Conservation (phyloP, 441 rosid species). For the Erysimum cheiri region DNA sequence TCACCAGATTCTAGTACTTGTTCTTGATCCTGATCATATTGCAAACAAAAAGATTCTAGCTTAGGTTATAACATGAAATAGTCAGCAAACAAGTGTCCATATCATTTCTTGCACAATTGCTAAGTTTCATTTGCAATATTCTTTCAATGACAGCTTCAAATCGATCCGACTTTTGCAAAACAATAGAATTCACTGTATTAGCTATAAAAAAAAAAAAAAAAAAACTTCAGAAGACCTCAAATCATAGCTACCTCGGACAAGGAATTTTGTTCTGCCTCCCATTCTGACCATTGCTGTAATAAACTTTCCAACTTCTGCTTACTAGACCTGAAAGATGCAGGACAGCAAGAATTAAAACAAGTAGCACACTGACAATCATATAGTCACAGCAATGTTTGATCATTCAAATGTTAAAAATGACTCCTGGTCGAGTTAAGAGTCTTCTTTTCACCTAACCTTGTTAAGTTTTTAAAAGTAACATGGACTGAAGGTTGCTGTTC, state of each 20-base stretch:
- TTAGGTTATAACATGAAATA: neutral
- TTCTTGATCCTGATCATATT: conserved; percentile 62
- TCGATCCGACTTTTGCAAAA: neutral
- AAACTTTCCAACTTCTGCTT: conserved; percentile 80
- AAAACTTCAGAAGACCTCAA: conserved; percentile 2
- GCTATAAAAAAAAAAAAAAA: neutral
- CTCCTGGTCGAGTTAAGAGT: conserved; percentile 28
- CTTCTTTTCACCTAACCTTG: conserved; percentile 68
- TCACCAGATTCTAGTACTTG: conserved; percentile 81
- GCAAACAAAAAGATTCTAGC: neutral
- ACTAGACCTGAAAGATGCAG: conserved; percentile 69
- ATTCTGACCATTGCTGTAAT: conserved; percentile 91
- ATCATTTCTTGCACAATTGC: neutral
- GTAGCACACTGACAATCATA: conserved; percentile 3
- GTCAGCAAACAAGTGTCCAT: neutral
- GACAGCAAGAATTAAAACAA: conserved; percentile 20
- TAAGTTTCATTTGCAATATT: neutral
- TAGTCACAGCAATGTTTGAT: neutral
- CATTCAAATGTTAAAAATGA: conserved; percentile 1
- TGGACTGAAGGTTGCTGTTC: conserved; percentile 75
- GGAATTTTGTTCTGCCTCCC: conserved; percentile 75
- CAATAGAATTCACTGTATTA: neutral
- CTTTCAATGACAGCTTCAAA: conserved; percentile 10
- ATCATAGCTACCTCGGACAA: conserved; percentile 56
- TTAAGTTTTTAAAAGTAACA: conserved; percentile 67